Evolutionary conservation across 2,329 filamentous ascomycete genomes (phyloP), one percentile per base, ranked within the genome.

Genomic region (Atkinsonella hypoxylon): DNA sequence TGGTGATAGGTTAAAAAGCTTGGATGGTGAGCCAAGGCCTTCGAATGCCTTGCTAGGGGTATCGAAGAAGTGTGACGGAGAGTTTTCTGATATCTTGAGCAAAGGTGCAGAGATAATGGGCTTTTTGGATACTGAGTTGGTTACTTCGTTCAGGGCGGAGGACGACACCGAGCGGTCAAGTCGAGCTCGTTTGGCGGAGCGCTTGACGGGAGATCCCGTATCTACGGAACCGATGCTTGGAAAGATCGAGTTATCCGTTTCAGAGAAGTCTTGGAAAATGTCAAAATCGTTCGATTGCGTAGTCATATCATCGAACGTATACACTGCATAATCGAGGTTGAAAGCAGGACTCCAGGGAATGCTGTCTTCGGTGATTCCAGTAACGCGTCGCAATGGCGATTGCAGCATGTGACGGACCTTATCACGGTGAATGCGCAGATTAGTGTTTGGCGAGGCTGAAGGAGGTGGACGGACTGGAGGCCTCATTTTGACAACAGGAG

Each of bases 371-470:
- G 74, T 70, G 36, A 63, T 55, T 9, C 63, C 67, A 17, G 57
- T 59, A 45, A 80, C 76, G 15, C 70, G 67, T 30, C 71, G 67
- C 47, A 80, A 72, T 4, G 89, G 89, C 5, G 88, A 93, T 51
- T 88, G 87, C 43, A 95, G 80, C 73, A 95, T 81, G 57, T 87
- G 75, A 58, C 81, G 80, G 48, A 97, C 88, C 57, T 82, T 84
- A 61, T 91, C 83, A 50, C 91, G 86, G 63, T 97, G 93, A 57
- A 93, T 82, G 52, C 85, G 83, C 18, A 97, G 76, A 62, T 95
- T 95, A 10, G 91, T 96, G 63, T 93, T 94, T 2, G 93, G 91
- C 13, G 91, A 97, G 17, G 88, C 84, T 0, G 91, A 95, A 49
- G 87, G 87, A 26, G 78, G 78, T 8, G 70, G 67, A 4, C 58